Percentiles rank a stretch among this genome's conserved stretches.
Evolutionary conservation across 2,329 filamentous ascomycete genomes (phyloP).

Genomic region (Colletotrichum sp.): DNA sequence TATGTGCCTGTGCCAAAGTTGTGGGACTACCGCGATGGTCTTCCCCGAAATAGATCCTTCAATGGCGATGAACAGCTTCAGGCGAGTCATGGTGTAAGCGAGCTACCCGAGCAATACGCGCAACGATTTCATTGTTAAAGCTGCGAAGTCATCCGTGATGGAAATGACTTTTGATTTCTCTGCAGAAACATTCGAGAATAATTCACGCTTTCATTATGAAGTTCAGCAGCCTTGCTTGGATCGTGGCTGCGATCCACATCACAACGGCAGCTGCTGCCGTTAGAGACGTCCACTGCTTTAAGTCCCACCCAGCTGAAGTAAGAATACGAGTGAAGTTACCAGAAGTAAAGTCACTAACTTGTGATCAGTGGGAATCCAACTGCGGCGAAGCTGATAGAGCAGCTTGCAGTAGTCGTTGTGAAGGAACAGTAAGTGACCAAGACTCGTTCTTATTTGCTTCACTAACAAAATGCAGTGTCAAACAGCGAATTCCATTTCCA

Average conservation of each 20-base stretch:
- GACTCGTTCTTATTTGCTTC: neutral
- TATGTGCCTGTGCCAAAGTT: neutral
- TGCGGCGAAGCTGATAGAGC: neutral
- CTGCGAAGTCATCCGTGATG: fast-evolving
- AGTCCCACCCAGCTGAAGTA: neutral
- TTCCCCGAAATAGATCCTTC: neutral
- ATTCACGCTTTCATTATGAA: neutral
- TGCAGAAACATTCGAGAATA: neutral
- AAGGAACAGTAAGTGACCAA: neutral
- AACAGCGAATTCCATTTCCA: neutral
- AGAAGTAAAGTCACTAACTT: neutral
- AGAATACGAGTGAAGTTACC: neutral
- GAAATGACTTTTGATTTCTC: fast-evolving
- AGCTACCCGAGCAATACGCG: neutral
- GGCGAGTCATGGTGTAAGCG: neutral
- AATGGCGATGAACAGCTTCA: neutral
- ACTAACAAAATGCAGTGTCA: neutral
- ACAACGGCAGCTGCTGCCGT: neutral
- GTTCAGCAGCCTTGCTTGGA: neutral
- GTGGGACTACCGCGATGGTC: neutral
- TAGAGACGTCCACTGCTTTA: neutral
- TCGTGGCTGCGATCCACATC: neutral
- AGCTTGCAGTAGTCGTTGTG: neutral
- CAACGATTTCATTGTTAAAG: fast-evolving
- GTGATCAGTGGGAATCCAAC: neutral